phyloP scores from a whole-genome alignment of 2,329 filamentous ascomycete species.

The Colletotrichum gigasporum region DNA sequence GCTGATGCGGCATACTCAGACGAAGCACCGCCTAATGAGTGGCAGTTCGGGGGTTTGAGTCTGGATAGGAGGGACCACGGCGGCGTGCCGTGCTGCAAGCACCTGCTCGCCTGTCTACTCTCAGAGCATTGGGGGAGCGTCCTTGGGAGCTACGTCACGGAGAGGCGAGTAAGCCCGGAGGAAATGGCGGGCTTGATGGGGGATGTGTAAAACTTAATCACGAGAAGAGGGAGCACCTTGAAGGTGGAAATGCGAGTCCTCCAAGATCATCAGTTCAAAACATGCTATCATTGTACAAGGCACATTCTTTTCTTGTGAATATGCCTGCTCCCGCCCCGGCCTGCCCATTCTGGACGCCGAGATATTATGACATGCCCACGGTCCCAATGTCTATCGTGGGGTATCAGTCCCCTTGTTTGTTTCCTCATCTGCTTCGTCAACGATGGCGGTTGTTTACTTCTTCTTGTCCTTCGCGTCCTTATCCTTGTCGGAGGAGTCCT shows the following conservation, averaged over 20 bases:
- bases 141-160: conserved; percentile 66
- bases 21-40: conserved; percentile 29
- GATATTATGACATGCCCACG: conserved; percentile 32
- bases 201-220: conserved; percentile 41
- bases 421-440: conserved; percentile 2
- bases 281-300: conserved; percentile 32
- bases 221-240: background rate
- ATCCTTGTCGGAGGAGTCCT: conserved; percentile 58
- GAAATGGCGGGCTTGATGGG: conserved; percentile 78
- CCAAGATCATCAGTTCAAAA: conserved; percentile 19
- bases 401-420: conserved; percentile 27
- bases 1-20: conserved; percentile 15
- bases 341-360: conserved; percentile 29
- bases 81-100: conserved; percentile 78
- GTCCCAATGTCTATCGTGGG: conserved; percentile 28
- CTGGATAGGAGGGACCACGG: conserved; percentile 43
- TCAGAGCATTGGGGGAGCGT: conserved; percentile 70
- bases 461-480: conserved; percentile 64
- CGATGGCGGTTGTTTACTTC: conserved; percentile 40
- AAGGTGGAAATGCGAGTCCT: too few relatives aligned
- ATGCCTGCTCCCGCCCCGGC: conserved; percentile 18
- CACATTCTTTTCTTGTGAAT: conserved; percentile 26
- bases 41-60: conserved; percentile 62
- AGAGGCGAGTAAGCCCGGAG: conserved; percentile 63
- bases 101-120: conserved; percentile 85